Conservation (phyloP, 2,329 filamentous ascomycete genomes). For the Colletotrichum paranaense region DNA sequence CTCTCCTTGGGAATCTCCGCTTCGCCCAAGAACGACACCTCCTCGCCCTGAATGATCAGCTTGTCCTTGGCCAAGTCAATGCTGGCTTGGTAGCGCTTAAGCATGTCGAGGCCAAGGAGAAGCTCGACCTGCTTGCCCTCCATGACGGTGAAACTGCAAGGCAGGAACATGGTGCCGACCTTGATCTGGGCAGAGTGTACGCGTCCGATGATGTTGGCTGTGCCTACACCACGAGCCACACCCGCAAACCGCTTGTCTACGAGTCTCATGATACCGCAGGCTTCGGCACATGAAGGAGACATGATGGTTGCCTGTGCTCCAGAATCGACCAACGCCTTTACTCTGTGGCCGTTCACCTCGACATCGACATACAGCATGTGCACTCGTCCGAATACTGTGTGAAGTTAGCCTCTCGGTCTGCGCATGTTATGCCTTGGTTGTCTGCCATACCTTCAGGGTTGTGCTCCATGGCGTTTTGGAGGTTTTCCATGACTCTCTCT, state of each 20-base stretch:
- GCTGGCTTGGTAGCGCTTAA: conserved; percentile 93
- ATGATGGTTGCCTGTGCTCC: conserved; percentile 99
- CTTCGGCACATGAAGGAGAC: conserved; percentile 91
- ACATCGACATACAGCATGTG: conserved; percentile 97
- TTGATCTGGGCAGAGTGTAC: conserved; percentile 96
- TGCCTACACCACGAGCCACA: conserved; percentile 92
- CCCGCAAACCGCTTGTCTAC: conserved; percentile 94
- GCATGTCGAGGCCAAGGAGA: conserved; percentile 93
- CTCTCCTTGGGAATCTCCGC: conserved; percentile 91
- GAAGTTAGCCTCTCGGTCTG: conserved; percentile 16
- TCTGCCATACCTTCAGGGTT: conserved; percentile 85
- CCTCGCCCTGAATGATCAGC: conserved; percentile 87
- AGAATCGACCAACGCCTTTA: conserved; percentile 97
- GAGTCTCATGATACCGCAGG: conserved; percentile 95
- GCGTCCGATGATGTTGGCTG: conserved; percentile 91
- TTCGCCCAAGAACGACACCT: conserved; percentile 91
- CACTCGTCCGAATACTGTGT: conserved; percentile 87
- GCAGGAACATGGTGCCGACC: conserved; percentile 86
- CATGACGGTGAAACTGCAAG: conserved; percentile 99
- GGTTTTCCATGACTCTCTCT: conserved; percentile 92
- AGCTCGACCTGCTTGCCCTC: conserved; percentile 97
- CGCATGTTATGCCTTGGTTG: not conserved
- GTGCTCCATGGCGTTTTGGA: conserved; percentile 96
- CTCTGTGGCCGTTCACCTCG: conserved; percentile 89
- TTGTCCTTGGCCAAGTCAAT: conserved; percentile 89